A percentile compares a stretch with the other conserved stretches of the same genome.
Evolutionary conservation across 768 basidiomycete species (phyloP).

Genomic region (Russula olivacea): DNA sequence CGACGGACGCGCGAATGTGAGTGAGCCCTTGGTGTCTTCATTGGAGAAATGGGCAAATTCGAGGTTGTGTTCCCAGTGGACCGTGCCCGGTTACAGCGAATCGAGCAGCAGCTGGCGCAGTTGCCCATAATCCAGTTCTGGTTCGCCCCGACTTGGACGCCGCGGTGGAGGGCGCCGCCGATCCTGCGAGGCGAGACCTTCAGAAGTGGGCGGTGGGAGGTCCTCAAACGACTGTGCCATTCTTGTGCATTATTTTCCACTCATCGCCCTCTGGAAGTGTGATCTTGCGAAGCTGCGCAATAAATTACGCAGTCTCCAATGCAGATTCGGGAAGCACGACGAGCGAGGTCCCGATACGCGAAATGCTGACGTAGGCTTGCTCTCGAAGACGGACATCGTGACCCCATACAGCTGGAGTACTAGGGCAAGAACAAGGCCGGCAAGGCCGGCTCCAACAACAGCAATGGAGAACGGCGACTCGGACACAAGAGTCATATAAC

Average conservation of each 20-base stretch:
- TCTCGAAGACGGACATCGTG: slow-evolving; percentile 57
- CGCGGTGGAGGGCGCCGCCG: no score
- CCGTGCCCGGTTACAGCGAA: no score
- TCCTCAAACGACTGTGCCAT: background rate
- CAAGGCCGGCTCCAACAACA: slow-evolving; percentile 12
- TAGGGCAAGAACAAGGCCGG: no score
- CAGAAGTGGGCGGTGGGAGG: background rate
- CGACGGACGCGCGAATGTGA: no score
- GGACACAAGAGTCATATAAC: background rate
- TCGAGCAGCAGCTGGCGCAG: no score
- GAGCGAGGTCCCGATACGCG: slow-evolving; percentile 34
- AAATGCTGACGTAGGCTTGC: slow-evolving; percentile 40
- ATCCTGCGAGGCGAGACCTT: no score
- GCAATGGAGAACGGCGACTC: slow-evolving; percentile 12
- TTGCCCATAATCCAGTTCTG: no score
- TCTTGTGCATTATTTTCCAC: no score
- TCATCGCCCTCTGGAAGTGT: slow-evolving; percentile 7
- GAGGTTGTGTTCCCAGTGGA: no score
- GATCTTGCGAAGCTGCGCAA: background rate
- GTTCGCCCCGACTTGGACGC: no score
- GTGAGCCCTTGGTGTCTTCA: no score
- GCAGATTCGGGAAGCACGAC: slow-evolving; percentile 33
- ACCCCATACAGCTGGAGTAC: slow-evolving; percentile 62
- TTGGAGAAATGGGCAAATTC: no score
- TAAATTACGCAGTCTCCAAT: background rate